Evolutionary conservation across 2,329 filamentous ascomycete species (phyloP), one percentile per base, ranked within the genome.

Genomic region (Berkeleyomyces rouxiae): DNA sequence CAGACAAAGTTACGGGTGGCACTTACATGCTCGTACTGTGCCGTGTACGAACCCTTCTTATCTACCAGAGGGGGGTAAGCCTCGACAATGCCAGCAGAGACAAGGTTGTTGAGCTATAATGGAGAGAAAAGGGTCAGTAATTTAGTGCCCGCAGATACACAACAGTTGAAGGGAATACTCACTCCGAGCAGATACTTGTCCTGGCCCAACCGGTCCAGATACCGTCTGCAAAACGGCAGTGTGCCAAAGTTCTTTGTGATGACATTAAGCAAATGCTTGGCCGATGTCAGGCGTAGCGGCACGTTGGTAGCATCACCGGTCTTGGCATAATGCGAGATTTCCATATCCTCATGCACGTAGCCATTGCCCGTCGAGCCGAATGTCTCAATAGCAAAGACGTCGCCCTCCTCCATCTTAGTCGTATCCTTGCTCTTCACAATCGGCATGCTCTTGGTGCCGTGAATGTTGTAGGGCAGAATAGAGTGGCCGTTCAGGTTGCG

Each of bases 171-270:
- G 36, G 13, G 9, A 11, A 55, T n/a, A 74, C 82, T 74, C 76
- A 89, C 86, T 51, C 89, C 89, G 4, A 93, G 78, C 33, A 93
- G 79, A 71, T 95, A 95, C 73, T 93, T 93, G 65, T 95, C 88
- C 71, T 91, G 87, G n/a, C 89, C 89, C 13, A 95, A 74, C 62
- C 89, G 84, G 73, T 95, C 89, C 65, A 95, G 77, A 70, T 93
- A 95, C 68, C 90, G 82, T 67, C 89, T 79, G 73, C 87, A 93
- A 73, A 88, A 95, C 1, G 88, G 88, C 66, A 95, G 74, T 0
- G 88, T 93, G 65, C 88, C 87, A 70, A 95, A 95, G 73, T 93
- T 93, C 78, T 92, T 92, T 73, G 86, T 90, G 74, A 95, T 95
- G 36, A 88, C 84, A 69, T 82, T 90, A 67, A 93, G 76, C 60